Base-by-base conservation (phyloP, 768 basidiomycete species). In the Leucocoprinus leucothites region DNA sequence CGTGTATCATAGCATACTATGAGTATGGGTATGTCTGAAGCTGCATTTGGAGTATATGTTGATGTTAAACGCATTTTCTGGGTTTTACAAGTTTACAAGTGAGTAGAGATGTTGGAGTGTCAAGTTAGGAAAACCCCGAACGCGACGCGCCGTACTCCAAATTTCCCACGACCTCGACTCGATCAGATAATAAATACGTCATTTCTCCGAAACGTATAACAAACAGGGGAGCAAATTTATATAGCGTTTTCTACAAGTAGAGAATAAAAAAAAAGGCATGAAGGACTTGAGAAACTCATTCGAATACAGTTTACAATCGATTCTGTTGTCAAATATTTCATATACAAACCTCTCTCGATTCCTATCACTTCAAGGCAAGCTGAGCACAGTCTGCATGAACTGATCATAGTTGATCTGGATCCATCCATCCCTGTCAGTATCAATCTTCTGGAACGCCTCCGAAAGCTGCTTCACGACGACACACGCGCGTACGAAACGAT, bases 401-500 rank as follows among this genome's bases (percentile, higher is more conserved):
- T 77, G 73, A 26, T 87, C 86, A 64, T 88, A 89, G 67, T 78
- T 83, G 61, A 90, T 81, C 72, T 85, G 82, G 60, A 89, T 73
- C 83, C 84, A 87, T n/a, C 86, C 85, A 68, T 82, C 78, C 3
- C 77, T 68, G 60, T 92, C 80, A 26, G 78, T 75, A 59, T 92
- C 90, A 48, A 86, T 74, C 44, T 75, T 67, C 53, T 76, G 75
- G 75, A 91, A 91, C 31, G 81, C 68, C 70, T 92, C 90, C 35
- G 79, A 82, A 60, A 90, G 74, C 65, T 89, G 87, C 72, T 87
- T 90, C 57, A 91, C 79, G 9, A 84, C 86, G 56, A 94, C 91
- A 61, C 91, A 93, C 21, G 88, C 89, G 53, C 91, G 82, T 22
- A 93, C 87, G 74, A 93, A 93, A 59, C 90, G 86, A 67, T 92